Evolutionary conservation across 768 basidiomycete genomes (phyloP).

Genomic region (Wakefieldia striispora): DNA sequence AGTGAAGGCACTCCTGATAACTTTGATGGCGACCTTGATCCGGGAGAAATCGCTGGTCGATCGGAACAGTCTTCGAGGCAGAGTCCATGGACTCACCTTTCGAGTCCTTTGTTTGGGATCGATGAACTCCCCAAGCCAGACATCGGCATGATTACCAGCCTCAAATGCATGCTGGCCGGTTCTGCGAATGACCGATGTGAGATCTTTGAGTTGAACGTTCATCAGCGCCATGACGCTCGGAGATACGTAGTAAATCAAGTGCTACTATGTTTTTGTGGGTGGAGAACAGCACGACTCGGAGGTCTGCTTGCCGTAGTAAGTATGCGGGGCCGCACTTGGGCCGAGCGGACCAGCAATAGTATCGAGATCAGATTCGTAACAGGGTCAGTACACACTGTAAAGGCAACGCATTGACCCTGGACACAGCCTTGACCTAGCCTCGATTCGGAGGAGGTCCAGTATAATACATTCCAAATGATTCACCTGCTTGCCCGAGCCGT

Average conservation of each 20-base stretch:
- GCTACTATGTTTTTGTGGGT: neutral
- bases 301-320: no score
- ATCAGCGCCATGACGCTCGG: conserved; percentile 14
- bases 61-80: neutral
- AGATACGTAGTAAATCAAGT: neutral
- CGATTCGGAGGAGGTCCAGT: no score
- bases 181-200: conserved; percentile 14
- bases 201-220: conserved; percentile 21
- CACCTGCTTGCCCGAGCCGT: no score
- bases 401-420: no score
- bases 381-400: no score
- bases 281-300: no score
- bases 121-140: conserved; percentile 21
- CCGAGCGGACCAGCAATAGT: no score
- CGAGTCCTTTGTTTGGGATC: conserved; percentile 7
- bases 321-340: no score
- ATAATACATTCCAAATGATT: no score
- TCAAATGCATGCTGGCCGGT: conserved; percentile 16
- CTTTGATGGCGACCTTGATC: conserved; percentile 27
- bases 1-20: conserved; percentile 20
- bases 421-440: no score
- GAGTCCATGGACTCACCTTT: conserved; percentile 5
- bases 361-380: no score
- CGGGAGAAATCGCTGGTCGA: neutral
- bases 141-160: conserved; percentile 21